phyloP scores from a whole-genome alignment of 805 yeast genomes.

The Wickerhamomyces queroliae region DNA sequence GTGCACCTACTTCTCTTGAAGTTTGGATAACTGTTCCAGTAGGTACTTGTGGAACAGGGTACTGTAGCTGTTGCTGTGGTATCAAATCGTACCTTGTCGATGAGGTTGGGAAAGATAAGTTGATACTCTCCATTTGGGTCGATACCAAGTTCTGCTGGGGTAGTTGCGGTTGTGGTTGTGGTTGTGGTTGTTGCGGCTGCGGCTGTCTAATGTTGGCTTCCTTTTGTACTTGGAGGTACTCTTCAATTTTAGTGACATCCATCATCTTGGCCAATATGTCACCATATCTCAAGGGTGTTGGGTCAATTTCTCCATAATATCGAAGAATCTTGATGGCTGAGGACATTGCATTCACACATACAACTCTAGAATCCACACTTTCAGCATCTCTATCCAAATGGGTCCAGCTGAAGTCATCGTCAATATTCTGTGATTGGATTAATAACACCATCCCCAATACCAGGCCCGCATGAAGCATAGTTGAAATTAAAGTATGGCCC shows the following conservation, averaged over 20 bases:
- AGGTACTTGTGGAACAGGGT: no score
- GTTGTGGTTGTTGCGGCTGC: not conserved
- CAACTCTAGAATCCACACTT: constrained; percentile 7
- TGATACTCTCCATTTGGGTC: no score
- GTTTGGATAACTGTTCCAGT: no score
- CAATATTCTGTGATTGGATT: constrained; percentile 11
- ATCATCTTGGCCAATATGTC: constrained; percentile 12
- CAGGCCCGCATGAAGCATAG: constrained; percentile 31
- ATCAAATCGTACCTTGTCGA: no score
- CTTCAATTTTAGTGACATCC: constrained; percentile 10
- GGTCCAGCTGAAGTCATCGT: constrained; percentile 12
- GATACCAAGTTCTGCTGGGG: no score
- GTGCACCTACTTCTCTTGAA: no score
- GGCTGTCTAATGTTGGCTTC: not conserved
- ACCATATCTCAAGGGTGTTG: constrained; percentile 12
- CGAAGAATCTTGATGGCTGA: constrained; percentile 15
- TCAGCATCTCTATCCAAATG: constrained; percentile 7
- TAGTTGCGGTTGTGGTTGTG: no score
- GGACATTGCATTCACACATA: constrained; percentile 16
- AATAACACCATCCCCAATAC: constrained; percentile 28
- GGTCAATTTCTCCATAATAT: constrained; percentile 16
- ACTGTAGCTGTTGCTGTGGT: no score
- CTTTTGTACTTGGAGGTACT: not conserved
- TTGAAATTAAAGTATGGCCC: constrained; percentile 28
- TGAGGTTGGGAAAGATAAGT: no score